Percentiles rank a stretch among this genome's conserved stretches.
phyloP scores from a whole-genome alignment of 192 early-diverging fungal genomes.

The Coemansia sp. region DNA sequence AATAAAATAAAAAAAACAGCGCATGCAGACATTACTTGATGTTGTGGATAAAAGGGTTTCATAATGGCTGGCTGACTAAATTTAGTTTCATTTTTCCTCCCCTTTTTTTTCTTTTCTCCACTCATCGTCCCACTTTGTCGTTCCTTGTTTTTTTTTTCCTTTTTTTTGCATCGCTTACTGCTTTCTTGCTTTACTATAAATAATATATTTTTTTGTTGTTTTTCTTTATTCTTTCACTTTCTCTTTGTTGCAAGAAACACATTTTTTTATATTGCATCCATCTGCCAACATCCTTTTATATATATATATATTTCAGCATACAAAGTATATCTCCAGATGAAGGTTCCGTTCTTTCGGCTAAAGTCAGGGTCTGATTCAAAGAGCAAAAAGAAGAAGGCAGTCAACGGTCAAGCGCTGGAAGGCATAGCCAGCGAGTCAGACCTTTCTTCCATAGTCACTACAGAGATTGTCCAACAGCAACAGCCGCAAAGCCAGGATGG shows the following conservation, averaged over 20 bases:
- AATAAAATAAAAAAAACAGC: background rate
- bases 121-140: background rate
- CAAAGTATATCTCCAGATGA: constrained; percentile 31
- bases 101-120: constrained; percentile 3
- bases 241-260: background rate
- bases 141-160: background rate
- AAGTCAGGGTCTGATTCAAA: constrained; percentile 10
- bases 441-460: constrained; percentile 2
- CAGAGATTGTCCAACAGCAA: background rate
- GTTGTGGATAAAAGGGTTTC: no score
- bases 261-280: background rate
- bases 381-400: constrained; percentile 1
- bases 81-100: constrained; percentile 3
- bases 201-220: background rate
- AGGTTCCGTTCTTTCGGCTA: constrained; percentile 46
- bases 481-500: background rate
- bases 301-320: no score
- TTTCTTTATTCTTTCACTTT: background rate
- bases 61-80: no score
- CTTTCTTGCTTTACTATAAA: background rate
- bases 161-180: background rate
- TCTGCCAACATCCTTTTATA: background rate
- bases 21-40: no score
- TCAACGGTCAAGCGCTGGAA: constrained; percentile 10
- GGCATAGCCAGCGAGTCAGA: constrained; percentile 24